Base-by-base conservation (phyloP, 129 eudicot genomes). In the Flaveria bidentis region DNA sequence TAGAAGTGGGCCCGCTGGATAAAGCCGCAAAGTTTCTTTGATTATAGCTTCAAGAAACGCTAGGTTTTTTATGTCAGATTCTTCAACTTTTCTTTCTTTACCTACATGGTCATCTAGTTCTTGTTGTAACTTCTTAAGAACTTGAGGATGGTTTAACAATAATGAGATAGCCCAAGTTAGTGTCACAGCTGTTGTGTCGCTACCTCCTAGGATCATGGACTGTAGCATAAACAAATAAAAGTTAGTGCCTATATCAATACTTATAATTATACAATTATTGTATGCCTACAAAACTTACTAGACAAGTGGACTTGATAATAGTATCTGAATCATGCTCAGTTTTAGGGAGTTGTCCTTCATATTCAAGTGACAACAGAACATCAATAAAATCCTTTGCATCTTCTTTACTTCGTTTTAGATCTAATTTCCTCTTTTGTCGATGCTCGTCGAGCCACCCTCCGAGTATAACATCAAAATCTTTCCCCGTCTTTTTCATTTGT, bases 141-240 rank as follows among this genome's bases (percentile, higher is more conserved):
- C 62, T 1, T 41, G 41, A 2, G 52, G 78, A 58, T 84, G 82
- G 68, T 73, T 84, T 12, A 84, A 51, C 45, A 84, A 47, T 28
- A 84, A 51, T 9, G 73, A 63, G n/a, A 84, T 25, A 0, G 82
- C 78, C 87, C 87, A 84, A 0, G 84, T 72, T 62, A 84, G 73
- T 0, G 82, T 71, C 42, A 28, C 82, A 11, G 76, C 22, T 6
- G 72, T 55, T 1, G 82, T 71, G 62, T 84, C 82, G 2, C 79
- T 57, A 18, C 51, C 11, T 52, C 80, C 88, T 25, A 73, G 17
- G 5, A 81, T 45, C 36, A 80, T 6, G 28, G 70, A 41, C 87
- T 84, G 66, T 52, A 33, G 13, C 64, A 57, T 12, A 39, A 18
- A 9, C 23, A 74, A 41, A 10, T 9, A 39, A 49, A 50, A 11